These are phyloP conservation scores for Suillus subaureus DNA, from an alignment of 768 basidiomycete species.

Conservation along the genomic window DNA sequence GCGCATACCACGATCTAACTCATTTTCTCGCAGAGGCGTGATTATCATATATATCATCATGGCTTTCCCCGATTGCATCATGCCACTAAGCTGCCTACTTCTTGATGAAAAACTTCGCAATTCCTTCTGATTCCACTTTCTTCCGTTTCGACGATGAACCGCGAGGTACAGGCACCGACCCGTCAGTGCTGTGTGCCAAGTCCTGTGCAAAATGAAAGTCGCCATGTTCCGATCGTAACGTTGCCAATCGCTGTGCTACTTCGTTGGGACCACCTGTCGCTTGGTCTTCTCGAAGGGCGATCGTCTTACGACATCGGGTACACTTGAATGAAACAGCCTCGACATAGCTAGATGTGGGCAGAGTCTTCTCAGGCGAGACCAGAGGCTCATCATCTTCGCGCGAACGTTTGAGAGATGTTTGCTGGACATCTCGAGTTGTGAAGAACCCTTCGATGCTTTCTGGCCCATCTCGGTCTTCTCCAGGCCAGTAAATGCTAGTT, in stretches of 20 bases:
- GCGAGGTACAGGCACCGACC: conserved; percentile 8
- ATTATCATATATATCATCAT: background rate
- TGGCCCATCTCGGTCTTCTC: conserved; percentile 79
- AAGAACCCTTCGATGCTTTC: conserved; percentile 88
- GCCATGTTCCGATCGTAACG: conserved; percentile 69
- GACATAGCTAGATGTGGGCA: background rate
- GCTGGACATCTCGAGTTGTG: conserved; percentile 32
- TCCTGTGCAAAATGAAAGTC: conserved; percentile 91
- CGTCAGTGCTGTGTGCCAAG: conserved; percentile 50
- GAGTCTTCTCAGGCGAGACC: conserved; percentile 3
- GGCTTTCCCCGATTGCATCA: background rate
- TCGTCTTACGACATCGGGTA: conserved; percentile 53
- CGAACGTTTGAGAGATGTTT: conserved; percentile 39
- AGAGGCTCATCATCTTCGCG: conserved; percentile 32
- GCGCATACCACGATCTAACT: background rate
- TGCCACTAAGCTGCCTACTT: conserved; percentile 22
- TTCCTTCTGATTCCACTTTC: conserved; percentile 36
- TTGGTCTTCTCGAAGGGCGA: conserved; percentile 35
- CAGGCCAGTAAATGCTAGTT: conserved; percentile 77
- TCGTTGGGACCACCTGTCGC: conserved; percentile 26
- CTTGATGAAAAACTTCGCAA: conserved; percentile 50
- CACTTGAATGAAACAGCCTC: conserved; percentile 52
- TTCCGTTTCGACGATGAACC: conserved; percentile 19
- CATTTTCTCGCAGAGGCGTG: background rate
- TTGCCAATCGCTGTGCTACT: conserved; percentile 38